Evolutionary conservation across 331 rosid genomes (phyloP).

Genomic region (Quercus tomentella): DNA sequence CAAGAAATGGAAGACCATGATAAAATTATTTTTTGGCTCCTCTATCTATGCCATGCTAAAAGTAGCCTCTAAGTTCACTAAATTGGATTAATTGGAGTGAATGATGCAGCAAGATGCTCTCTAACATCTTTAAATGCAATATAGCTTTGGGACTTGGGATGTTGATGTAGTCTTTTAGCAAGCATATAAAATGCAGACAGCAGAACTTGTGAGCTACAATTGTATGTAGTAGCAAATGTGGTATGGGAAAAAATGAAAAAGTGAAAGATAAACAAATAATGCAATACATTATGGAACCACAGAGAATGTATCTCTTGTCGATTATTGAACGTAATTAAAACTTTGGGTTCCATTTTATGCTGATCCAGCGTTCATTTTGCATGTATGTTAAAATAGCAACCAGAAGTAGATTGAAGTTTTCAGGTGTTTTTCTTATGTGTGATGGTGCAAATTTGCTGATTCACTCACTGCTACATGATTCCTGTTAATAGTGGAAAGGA

Average conservation of each 20-base stretch:
- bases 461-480: neutral
- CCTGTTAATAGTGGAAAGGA: neutral
- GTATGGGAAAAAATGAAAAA: neutral
- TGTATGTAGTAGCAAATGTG: neutral
- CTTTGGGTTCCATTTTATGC: neutral
- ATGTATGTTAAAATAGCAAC: neutral
- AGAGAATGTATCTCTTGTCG: neutral
- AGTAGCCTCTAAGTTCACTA: neutral
- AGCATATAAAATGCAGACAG: neutral
- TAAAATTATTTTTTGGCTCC: neutral
- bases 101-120: neutral
- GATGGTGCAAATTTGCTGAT: neutral
- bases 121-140: neutral
- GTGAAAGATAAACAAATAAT: neutral
- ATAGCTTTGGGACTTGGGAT: neutral
- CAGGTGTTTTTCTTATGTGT: neutral
- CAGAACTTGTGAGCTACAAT: neutral
- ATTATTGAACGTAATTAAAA: neutral
- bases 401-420: neutral
- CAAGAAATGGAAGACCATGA: neutral
- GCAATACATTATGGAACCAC: neutral
- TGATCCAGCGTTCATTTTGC: neutral
- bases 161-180: neutral
- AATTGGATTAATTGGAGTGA: neutral
- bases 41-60: neutral